Percentiles rank a stretch among this genome's conserved stretches.
Evolutionary conservation across 1,284 basidiomycete species (phyloP).

Genomic region (Moesziomyces antarcticus): DNA sequence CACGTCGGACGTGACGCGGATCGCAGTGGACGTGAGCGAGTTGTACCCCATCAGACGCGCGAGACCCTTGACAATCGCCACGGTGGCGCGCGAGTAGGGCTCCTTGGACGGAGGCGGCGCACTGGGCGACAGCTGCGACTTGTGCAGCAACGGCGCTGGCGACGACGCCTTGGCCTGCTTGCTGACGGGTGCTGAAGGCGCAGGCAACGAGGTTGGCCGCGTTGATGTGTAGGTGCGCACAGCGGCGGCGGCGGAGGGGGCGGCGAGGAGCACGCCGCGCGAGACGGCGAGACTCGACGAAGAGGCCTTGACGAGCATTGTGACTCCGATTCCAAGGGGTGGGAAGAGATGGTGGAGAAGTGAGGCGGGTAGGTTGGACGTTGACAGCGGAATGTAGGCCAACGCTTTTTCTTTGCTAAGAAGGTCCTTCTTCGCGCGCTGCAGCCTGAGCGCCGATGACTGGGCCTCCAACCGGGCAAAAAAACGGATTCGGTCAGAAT

Average conservation of each 20-base stretch:
- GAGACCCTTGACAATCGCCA: constrained; percentile 64
- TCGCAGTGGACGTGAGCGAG: constrained; percentile 70
- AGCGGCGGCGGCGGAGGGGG: constrained; percentile 1
- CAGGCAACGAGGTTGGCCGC: background rate
- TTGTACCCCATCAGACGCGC: constrained; percentile 73
- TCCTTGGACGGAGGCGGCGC: constrained; percentile 45
- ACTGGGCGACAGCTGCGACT: constrained; percentile 56
- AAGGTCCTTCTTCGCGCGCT: constrained; percentile 7
- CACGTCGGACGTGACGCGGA: constrained; percentile 72
- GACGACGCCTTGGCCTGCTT: constrained; percentile 2
- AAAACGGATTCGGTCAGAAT: constrained; percentile 7
- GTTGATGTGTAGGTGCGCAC: constrained; percentile 22
- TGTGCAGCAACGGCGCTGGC: constrained; percentile 26
- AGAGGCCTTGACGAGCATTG: constrained; percentile 30
- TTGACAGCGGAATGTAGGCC: background rate
- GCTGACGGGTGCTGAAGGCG: background rate
- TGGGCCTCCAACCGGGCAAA: too few species aligned
- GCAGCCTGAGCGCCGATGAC: too few species aligned
- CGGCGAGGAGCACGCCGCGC: constrained; percentile 22
- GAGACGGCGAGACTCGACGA: constrained; percentile 20
- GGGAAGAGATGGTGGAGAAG: background rate
- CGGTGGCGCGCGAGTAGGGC: constrained; percentile 52
- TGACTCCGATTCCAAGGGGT: background rate
- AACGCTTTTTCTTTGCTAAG: constrained; percentile 24
- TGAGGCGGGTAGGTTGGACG: too few species aligned